These are phyloP conservation scores for Candida arabinofermentans DNA, from an alignment of 805 yeast species.

Conservation along the genomic window DNA sequence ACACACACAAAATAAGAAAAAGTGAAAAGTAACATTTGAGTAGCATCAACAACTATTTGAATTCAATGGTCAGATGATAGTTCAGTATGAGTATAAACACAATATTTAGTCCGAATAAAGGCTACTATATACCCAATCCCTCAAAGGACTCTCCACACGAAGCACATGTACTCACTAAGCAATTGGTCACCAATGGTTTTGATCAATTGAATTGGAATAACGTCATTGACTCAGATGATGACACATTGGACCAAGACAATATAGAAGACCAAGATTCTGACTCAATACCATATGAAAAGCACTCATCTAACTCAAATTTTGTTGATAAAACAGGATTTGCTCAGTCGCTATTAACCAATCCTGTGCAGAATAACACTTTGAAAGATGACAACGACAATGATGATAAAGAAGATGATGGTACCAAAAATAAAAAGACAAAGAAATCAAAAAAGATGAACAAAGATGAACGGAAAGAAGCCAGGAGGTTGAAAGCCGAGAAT, in stretches of 20 bases:
- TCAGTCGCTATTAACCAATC: neutral
- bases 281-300: constrained; percentile 5
- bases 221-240: constrained; percentile 13
- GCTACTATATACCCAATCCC: constrained; percentile 15
- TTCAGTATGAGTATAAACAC: constrained; percentile 4
- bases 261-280: constrained; percentile 24
- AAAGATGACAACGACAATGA: neutral
- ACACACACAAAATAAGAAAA: too few species aligned
- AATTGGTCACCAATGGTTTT: constrained; percentile 37
- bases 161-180: constrained; percentile 2
- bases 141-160: constrained; percentile 12
- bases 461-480: constrained; percentile 20
- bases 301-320: constrained; percentile 10
- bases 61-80: neutral
- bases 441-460: constrained; percentile 1
- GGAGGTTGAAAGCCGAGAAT: constrained; percentile 22
- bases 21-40: too few species aligned
- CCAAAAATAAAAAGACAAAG: neutral
- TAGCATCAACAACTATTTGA: too few species aligned
- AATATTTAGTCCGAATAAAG: constrained; percentile 21
- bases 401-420: constrained; percentile 5
- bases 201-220: constrained; percentile 38
- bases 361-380: neutral
- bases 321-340: constrained; percentile 4
- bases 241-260: constrained; percentile 37